Base-by-base conservation (phyloP, 1,284 basidiomycete genomes). In the Puccinia hordei region DNA sequence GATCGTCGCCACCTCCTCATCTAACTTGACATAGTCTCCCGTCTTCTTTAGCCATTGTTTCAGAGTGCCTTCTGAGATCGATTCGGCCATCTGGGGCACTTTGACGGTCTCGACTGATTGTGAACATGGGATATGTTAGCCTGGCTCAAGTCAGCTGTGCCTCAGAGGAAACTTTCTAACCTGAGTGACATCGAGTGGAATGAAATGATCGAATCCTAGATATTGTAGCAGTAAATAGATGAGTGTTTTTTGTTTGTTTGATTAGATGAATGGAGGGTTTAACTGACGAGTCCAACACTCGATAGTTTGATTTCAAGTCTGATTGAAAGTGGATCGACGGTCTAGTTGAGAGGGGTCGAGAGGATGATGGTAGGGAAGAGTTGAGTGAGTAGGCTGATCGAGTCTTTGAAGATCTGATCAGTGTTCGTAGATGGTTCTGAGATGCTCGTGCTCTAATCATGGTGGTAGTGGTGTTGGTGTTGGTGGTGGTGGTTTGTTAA, bases 11-110 rank as follows among this genome's bases (percentile, higher is more conserved):
- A 99, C 89, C 88, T 99, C 96, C 87, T 99, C 96, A 86, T 98
- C 94, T 59, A 89, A 91, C 85, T 91, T 90, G 81, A 99, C 95
- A 82, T 88, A 90, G 85, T 99, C 96, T 61, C 96, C 96, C 73
- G 93, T 91, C 87, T 95, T 90, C 88, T 98, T 98, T 84, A 90
- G 89, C 94, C 95, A 99, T 82, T 93, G 89, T 88, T 95, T 98
- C 82, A 99, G 89, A 8, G 96, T 99, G 76, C 96, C 96, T 87
- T 99, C 96, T 22, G 94, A 94, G 87, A 99, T 97, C 83, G 95
- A 98, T 87, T 99, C 96, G 76, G 96, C 95, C 95, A 99, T 98
- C 87, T 95, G 92, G 35, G 96, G 96, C 68, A 99, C 96, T 88
- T 98, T 95, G 85, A 99, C 90, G 81, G 92, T 93, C 87, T 95